Evolutionary conservation across 2,329 filamentous ascomycete species (phyloP), one percentile per base, ranked within the genome.

Genomic region (Epichloe typhina): DNA sequence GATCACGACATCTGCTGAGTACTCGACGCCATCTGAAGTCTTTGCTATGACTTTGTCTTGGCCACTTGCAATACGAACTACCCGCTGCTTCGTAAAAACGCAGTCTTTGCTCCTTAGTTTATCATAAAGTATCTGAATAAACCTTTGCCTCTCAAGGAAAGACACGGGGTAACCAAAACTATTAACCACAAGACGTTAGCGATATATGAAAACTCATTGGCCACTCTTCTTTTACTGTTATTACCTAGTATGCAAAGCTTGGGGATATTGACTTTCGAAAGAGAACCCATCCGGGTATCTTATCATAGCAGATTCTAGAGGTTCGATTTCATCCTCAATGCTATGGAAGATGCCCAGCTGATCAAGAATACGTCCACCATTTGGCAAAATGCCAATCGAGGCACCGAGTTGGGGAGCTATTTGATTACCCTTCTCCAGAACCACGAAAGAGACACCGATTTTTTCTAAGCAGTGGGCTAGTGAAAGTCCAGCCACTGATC

Each of bases 351-450:
- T 54, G 15, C 57, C 58, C 0, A 79, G 58, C 57, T 79, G 76
- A 46, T 77, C 74, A 1, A 77, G 57, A 9, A 79, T 69, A 1
- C 69, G 65, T 4, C 60, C 52, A 1, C 71, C 71, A 43, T 73
- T 65, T 2, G 74, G 65, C 2, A 67, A 52, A 1, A 77, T 56
- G 2, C 65, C 72, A 37, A 80, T 72, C 7, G 66, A 69, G 0
- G 73, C 73, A 1, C 76, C 76, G 0, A 70, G 61, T 37, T 69
- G 62, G 0, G 74, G 72, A 1, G 67, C 66, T 26, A 77, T 67
- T 0, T 66, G 58, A 0, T 54, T 42, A 43, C 70, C 63, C 1
- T 63, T 60, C 54, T 79, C 75, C 0, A 79, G 66, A 1, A 79
- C 54, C 6, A 73, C 55, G 57, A 70, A 78, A 52, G 76, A 68